Evolutionary conservation across 2,329 filamentous ascomycete species (phyloP), one percentile per base, ranked within the genome.

Genomic region (Huntiella savannae): DNA sequence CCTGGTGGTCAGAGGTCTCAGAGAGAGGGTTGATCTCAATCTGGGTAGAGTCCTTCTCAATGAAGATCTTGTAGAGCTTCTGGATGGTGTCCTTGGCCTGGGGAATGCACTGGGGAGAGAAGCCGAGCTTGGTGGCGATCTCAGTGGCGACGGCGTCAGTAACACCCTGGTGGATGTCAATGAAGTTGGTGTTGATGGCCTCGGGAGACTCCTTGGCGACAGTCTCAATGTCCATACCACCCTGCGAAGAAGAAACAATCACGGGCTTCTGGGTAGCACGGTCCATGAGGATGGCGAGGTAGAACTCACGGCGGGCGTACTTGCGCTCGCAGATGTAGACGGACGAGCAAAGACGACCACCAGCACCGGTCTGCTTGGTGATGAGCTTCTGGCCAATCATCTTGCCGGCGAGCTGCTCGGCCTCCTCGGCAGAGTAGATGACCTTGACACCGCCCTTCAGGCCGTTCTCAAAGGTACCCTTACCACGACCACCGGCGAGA

Each of bases 381-480:
- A 98, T 77, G 66, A 98, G 85, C 69, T 95, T 95, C 71, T 98
- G 88, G 61, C 91, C 91, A 66, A 98, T 96, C 91, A 98, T 98
- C 72, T 98, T 87, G 57, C 88, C 76, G 56, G 91, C 88, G 63
- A 98, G 94, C 78, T 96, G 94, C 73, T 85, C 82, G 60, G 91
- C 91, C 73, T 81, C 77, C 58, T 86, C 87, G 50, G 91, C 84
- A 71, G 88, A 96, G 77, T 96, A 98, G 68, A 98, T 93, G 59
- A 98, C 87, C 58, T 91, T 79, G 57, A 98, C 91, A 70, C 91
- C 91, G 59, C 91, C 91, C 75, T 98, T 98, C 63, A 98, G 79
- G 58, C 91, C 91, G 67, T 95, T 96, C 70, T 94, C 86, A 62
- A 98, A 98, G 57, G 78, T 80, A 56, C 91, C 91, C 74, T 98